Conservation (phyloP, 305 asterid species). For the Fraxinus platypoda region DNA sequence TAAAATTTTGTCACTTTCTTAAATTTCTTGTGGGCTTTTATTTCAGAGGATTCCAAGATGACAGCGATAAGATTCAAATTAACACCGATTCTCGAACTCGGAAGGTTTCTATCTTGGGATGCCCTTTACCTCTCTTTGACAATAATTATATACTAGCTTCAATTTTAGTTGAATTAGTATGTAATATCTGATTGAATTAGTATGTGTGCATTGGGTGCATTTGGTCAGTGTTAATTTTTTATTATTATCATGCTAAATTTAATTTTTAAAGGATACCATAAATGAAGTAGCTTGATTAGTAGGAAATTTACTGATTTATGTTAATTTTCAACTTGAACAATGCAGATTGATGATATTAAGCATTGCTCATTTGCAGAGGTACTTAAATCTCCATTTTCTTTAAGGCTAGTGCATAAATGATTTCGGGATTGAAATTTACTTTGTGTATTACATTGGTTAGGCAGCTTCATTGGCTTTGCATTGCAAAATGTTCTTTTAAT, state of each 20-base stretch:
- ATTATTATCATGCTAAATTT: background rate
- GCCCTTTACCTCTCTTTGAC: background rate
- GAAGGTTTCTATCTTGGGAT: conserved; percentile 46
- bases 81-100: conserved; percentile 80
- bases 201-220: too few species aligned
- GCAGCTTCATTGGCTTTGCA: conserved; percentile 5
- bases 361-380: conserved; percentile 45
- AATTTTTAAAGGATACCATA: background rate
- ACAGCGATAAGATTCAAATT: conserved; percentile 64
- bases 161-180: background rate
- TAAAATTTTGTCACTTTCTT: background rate
- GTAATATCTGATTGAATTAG: background rate
- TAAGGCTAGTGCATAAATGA: background rate
- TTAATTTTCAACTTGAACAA: too few species aligned
- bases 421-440: background rate
- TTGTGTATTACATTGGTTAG: background rate
- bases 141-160: background rate
- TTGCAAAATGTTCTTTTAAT: background rate
- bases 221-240: background rate
- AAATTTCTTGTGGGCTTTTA: background rate
- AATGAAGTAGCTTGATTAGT: too few species aligned
- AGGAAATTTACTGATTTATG: too few species aligned
- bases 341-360: too few species aligned
- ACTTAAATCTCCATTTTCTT: background rate
- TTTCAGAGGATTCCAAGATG: conserved; percentile 80